Evolutionary conservation across 2,329 filamentous ascomycete genomes (phyloP), one percentile per base, ranked within the genome.

Genomic region (Aspergillus uvarum): DNA sequence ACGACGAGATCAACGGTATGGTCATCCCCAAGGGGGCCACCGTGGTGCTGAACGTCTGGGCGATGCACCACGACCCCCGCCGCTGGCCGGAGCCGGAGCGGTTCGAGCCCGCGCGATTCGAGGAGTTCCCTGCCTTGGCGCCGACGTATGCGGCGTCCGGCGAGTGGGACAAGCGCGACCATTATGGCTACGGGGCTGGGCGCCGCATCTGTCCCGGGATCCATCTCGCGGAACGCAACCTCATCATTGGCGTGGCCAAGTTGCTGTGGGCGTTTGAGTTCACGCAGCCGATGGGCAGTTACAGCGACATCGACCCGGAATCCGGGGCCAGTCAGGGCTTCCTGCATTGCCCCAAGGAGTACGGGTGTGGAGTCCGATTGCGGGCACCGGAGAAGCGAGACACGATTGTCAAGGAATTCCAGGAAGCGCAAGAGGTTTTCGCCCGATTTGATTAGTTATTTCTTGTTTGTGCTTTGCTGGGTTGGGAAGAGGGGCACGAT

Each of bases 141-240:
- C 72, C 77, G 16, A 71, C 76, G 21, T 71, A 74, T 51, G 70
- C 75, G 3, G 64, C 65, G 2, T 64, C 66, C 4, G 51, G 60
- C 0, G 70, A 73, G 31, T 64, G 62, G 35, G 54, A 61, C 14
- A 67, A 63, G 5, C 73, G 76, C 7, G 76, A 80, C 59, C 81
- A 83, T 19, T 60, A 38, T 22, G 58, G 47, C 4, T 71, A 65
- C 44, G 68, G 69, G 4, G 53, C 58, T 6, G 67, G 68, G 3
- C 65, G 69, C 7, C 66, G 67, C 14, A 60, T 68, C 47, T 70
- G 68, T 48, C 68, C 67, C 8, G 68, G 68, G 2, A 78, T 83
- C 63, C 82, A 86, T 54, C 76, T 86, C 0, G 82, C 81, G 0
- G 79, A 82, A 47, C 78, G 82, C 0, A 84, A 79, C 0, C 73